Evolutionary conservation across 2,329 filamentous ascomycete genomes (phyloP), one percentile per base, ranked within the genome.

Genomic region (Ophiostoma triangulosporum): DNA sequence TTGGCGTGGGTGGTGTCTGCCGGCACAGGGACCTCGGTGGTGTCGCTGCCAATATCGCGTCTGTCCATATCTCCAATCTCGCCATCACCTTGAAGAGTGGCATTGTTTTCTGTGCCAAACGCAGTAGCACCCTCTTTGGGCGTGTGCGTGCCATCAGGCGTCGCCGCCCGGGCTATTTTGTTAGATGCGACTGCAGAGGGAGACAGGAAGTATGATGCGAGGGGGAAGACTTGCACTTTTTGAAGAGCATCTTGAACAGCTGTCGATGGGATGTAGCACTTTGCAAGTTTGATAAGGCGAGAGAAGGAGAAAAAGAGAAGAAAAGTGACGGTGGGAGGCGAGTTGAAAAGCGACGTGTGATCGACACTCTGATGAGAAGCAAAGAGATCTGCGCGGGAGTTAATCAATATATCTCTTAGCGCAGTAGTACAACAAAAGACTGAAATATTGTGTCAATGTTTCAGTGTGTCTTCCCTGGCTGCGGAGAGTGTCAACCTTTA

Each of bases 1-100:
- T 72, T 77, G 58, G 73, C 71, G 69, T 88, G 83, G 2, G 77
- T 80, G 4, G 76, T 80, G 64, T 76, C 72, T 51, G 73, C 60
- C 32, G 77, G 77, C 57, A 74, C 46, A 17, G 46, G 64, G 52
- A 33, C 9, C 66, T 63, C 43, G 17, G 49, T 48, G 27, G 17
- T 36, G 20, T 24, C 45, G 45, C 48, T 51, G n/a, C 43, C 29
- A 24, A 51, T 27, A 29, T 33, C 35, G 33, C 24, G 24, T 20
- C 27, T 35, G 27, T 4, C 43, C 20, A 51, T 43, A 27, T 26
- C 15, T 20, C 53, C 53, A 8, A 52, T 17, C 49, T 20, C 36
- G 26, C 38, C 31, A 20, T 50, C 43, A 22, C 53, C 49, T 11
- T 51, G 48, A 9, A 40, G 33, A 35, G 32, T 35, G 32, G 40